Conservation (phyloP, 345 rosid species). For the Erucastrum elatum region DNA sequence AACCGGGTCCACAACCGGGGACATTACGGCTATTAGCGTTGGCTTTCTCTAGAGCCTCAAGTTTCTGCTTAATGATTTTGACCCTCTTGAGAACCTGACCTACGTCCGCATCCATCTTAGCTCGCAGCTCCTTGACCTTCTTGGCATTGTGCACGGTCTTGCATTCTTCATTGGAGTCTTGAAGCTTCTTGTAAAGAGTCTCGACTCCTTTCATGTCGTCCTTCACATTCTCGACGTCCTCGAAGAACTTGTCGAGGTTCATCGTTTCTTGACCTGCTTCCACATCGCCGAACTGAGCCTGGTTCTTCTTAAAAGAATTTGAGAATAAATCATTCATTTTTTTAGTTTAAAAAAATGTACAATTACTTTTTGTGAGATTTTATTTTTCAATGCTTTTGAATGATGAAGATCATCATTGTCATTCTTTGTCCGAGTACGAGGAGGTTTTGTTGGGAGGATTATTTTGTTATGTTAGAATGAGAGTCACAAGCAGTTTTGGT, state of each 20-base stretch:
- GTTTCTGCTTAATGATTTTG: slow-evolving; percentile 68
- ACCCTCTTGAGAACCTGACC: slow-evolving; percentile 62
- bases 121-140: slow-evolving; percentile 58
- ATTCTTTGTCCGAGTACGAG: background rate
- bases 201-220: slow-evolving; percentile 68
- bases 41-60: slow-evolving; percentile 69
- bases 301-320: slow-evolving; percentile 77
- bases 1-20: slow-evolving; percentile 83
- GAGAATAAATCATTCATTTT: slow-evolving; percentile 78
- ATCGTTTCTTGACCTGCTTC: slow-evolving; percentile 68
- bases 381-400: background rate
- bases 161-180: slow-evolving; percentile 76
- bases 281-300: slow-evolving; percentile 54
- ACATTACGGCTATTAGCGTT: slow-evolving; percentile 59
- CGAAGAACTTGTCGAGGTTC: slow-evolving; percentile 77
- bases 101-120: slow-evolving; percentile 71
- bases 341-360: background rate
- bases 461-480: background rate
- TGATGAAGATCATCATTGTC: background rate
- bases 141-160: slow-evolving; percentile 65
- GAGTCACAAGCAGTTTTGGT: background rate
- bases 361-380: background rate
- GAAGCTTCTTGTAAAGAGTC: slow-evolving; percentile 56
- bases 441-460: background rate
- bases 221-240: slow-evolving; percentile 73